Evolutionary conservation across 225 moss, liverwort and hornwort genomes (phyloP).

Genomic region (Bryoerythrophyllum caledonicum): DNA sequence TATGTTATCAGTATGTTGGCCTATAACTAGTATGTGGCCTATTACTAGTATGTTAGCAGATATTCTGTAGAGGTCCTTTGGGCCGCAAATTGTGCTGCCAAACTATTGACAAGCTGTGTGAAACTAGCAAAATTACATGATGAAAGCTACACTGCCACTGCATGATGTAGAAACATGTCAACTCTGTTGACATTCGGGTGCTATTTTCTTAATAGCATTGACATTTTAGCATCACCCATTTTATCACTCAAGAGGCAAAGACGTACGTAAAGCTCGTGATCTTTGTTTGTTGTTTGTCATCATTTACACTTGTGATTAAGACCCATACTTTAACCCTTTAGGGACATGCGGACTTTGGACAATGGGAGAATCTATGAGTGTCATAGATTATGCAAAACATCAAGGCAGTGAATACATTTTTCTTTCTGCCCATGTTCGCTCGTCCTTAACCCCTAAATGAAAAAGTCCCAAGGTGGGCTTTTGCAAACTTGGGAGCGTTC

Average conservation of each 20-base stretch:
- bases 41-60: too few species aligned
- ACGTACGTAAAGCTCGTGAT: background rate
- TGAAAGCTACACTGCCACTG: background rate
- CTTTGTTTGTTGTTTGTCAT: background rate
- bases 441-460: too few species aligned
- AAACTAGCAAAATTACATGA: background rate
- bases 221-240: background rate
- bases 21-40: too few species aligned
- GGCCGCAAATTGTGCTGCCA: background rate
- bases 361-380: too few species aligned
- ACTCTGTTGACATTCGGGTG: background rate
- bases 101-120: background rate
- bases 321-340: too few species aligned
- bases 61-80: background rate
- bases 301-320: background rate
- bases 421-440: too few species aligned
- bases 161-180: constrained; percentile 8
- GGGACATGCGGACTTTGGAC: too few species aligned
- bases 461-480: too few species aligned
- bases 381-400: too few species aligned
- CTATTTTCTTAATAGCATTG: background rate
- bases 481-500: too few species aligned
- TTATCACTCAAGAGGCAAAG: background rate
- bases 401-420: too few species aligned
- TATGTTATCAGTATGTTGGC: too few species aligned